Conservation (phyloP, 257 asterid genomes). For the Anisodus acutangulus region DNA sequence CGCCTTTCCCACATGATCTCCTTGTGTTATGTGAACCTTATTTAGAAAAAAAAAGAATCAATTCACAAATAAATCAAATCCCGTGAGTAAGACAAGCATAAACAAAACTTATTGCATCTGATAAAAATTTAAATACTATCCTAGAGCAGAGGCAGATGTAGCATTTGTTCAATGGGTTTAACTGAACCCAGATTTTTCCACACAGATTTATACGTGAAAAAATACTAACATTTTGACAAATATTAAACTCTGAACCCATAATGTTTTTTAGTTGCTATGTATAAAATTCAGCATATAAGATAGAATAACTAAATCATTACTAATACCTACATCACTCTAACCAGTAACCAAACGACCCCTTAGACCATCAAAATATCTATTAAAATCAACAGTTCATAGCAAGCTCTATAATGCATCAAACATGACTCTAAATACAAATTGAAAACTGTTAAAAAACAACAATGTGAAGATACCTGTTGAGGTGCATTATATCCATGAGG, state of each 20-base stretch:
- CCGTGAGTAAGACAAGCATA: conserved; percentile 6
- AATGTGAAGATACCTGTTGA: conserved; percentile 64
- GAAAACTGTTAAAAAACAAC: neutral
- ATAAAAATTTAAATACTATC: neutral
- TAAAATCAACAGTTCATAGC: neutral
- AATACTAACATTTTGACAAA: neutral
- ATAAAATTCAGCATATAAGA: too few species aligned
- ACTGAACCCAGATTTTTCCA: neutral
- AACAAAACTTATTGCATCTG: neutral
- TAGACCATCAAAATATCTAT: neutral
- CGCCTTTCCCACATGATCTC: conserved; percentile 81
- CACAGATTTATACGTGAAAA: neutral
- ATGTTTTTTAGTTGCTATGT: too few species aligned
- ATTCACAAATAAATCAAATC: neutral
- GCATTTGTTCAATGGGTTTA: neutral
- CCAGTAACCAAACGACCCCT: too few species aligned
- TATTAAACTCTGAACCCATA: neutral
- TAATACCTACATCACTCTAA: too few species aligned
- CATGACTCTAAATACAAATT: neutral
- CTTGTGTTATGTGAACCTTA: conserved; percentile 94
- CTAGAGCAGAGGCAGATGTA: neutral
- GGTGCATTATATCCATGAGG: conserved; percentile 95
- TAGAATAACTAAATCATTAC: too few species aligned
- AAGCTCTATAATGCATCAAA: conserved; percentile 4
- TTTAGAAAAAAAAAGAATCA: conserved; percentile 7